Percentiles rank a stretch among this genome's conserved stretches.
phyloP scores from a whole-genome alignment of 225 moss, liverwort and hornwort genomes.

The Straminergon stramineum region DNA sequence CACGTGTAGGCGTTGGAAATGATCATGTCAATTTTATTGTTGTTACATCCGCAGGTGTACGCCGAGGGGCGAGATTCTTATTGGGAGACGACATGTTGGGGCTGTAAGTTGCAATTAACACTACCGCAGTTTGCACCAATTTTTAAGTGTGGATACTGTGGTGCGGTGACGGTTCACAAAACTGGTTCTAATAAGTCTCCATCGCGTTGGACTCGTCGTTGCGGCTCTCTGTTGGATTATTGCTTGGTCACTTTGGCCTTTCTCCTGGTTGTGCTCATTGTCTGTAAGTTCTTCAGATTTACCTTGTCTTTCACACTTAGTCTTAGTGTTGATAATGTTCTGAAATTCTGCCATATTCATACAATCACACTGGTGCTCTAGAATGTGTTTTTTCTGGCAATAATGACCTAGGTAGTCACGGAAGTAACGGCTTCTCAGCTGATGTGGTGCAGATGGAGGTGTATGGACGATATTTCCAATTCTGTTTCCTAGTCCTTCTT shows the following conservation, averaged over 20 bases:
- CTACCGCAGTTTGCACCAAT: constrained; percentile 51
- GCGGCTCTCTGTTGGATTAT: constrained; percentile 51
- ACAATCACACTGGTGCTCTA: background rate
- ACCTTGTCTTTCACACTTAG: background rate
- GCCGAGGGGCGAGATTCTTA: constrained; percentile 5
- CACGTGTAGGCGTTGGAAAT: background rate
- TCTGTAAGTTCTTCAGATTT: constrained; percentile 45
- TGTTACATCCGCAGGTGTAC: constrained; percentile 2
- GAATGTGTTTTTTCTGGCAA: background rate
- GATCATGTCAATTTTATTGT: background rate
- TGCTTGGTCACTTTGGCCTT: constrained; percentile 46
- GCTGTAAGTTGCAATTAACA: constrained; percentile 57
- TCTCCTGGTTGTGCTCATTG: constrained; percentile 37
- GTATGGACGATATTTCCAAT: constrained; percentile 76
- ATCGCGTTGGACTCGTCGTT: constrained; percentile 31
- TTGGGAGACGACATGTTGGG: constrained; percentile 68
- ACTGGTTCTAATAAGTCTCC: constrained; percentile 9
- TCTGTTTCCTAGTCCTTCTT: constrained; percentile 50
- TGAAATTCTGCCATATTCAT: background rate
- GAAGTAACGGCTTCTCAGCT: background rate
- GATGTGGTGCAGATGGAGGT: constrained; percentile 61
- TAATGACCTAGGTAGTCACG: background rate
- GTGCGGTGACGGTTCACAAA: constrained; percentile 51
- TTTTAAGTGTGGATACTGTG: constrained; percentile 94
- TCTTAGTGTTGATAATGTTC: background rate